A percentile compares a stretch with the other conserved stretches of the same genome.
phyloP scores from a whole-genome alignment of 2,329 filamentous ascomycete genomes.

The Trichoderma sp. region DNA sequence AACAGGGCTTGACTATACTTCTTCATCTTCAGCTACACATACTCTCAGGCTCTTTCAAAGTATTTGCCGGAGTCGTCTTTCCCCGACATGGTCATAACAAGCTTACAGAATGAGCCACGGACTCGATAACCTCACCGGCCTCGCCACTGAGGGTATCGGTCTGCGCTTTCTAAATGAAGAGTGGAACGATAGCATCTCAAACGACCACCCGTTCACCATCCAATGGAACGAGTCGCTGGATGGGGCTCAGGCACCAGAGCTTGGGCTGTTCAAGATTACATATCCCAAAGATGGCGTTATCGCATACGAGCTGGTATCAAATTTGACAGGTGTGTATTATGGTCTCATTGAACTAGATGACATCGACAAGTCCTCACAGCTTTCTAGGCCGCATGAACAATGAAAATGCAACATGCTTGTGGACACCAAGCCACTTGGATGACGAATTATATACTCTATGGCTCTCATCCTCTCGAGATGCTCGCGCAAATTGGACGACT shows the following conservation, averaged over 20 bases:
- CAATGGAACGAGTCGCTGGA: constrained; percentile 32
- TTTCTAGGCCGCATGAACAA: constrained; percentile 28
- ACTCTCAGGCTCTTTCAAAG: background rate
- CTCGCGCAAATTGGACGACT: constrained; percentile 30
- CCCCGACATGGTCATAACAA: constrained; percentile 3
- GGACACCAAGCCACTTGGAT: constrained; percentile 31
- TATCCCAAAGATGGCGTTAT: constrained; percentile 34
- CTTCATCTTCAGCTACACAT: background rate
- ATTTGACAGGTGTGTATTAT: constrained; percentile 32
- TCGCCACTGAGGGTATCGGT: constrained; percentile 27
- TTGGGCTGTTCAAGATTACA: constrained; percentile 32
- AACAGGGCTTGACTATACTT: background rate
- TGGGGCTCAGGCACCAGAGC: constrained; percentile 20
- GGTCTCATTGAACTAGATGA: background rate
- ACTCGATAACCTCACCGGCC: constrained; percentile 10
- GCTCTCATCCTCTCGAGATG: constrained; percentile 27
- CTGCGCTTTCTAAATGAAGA: constrained; percentile 34
- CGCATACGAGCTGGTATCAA: constrained; percentile 31
- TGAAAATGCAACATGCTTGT: constrained; percentile 27
- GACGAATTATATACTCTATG: constrained; percentile 33
- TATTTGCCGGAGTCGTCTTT: background rate
- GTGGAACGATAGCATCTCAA: constrained; percentile 37
- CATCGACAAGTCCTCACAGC: constrained; percentile 7
- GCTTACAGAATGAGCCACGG: constrained; percentile 7
- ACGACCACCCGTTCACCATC: constrained; percentile 31